These are phyloP conservation scores for Cercophora sp. DNA, from an alignment of 495 filamentous ascomycete species.

Conservation along the genomic window DNA sequence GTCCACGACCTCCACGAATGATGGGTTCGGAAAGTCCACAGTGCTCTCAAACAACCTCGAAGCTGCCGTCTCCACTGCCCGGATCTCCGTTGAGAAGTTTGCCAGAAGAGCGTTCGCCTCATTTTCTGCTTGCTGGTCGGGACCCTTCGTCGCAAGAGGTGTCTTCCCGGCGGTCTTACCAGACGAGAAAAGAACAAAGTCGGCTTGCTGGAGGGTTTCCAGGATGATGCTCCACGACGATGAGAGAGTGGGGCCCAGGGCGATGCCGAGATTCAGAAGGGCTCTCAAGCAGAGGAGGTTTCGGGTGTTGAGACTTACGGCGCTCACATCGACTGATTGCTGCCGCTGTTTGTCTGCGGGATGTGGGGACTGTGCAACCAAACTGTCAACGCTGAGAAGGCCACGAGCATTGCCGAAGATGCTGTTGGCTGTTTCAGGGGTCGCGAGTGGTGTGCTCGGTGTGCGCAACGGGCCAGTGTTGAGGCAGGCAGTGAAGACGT, in stretches of 20 bases:
- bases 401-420: slow-evolving; percentile 61
- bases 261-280: slow-evolving; percentile 89
- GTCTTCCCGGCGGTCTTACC: slow-evolving; percentile 46
- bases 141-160: slow-evolving; percentile 37
- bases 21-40: slow-evolving; percentile 73
- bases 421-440: slow-evolving; percentile 45
- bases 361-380: slow-evolving; percentile 48
- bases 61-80: slow-evolving; percentile 85
- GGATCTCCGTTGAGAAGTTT: slow-evolving; percentile 72
- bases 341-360: slow-evolving; percentile 51
- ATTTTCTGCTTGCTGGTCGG: slow-evolving; percentile 39
- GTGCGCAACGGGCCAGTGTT: slow-evolving; percentile 37
- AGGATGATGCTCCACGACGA: slow-evolving; percentile 85
- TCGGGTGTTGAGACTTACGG: slow-evolving; percentile 69
- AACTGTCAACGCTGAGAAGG: slow-evolving; percentile 60
- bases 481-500: slow-evolving; percentile 61
- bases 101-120: slow-evolving; percentile 49
- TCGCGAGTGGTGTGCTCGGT: slow-evolving; percentile 36
- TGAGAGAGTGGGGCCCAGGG: slow-evolving; percentile 81
- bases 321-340: slow-evolving; percentile 44
- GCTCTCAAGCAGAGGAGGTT: slow-evolving; percentile 89
- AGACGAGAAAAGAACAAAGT: slow-evolving; percentile 69
- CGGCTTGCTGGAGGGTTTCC: slow-evolving; percentile 86
- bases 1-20: slow-evolving; percentile 73
- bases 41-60: slow-evolving; percentile 86